Evolutionary conservation across 257 asterid species (phyloP).

Genomic region (Solanum boliviense): DNA sequence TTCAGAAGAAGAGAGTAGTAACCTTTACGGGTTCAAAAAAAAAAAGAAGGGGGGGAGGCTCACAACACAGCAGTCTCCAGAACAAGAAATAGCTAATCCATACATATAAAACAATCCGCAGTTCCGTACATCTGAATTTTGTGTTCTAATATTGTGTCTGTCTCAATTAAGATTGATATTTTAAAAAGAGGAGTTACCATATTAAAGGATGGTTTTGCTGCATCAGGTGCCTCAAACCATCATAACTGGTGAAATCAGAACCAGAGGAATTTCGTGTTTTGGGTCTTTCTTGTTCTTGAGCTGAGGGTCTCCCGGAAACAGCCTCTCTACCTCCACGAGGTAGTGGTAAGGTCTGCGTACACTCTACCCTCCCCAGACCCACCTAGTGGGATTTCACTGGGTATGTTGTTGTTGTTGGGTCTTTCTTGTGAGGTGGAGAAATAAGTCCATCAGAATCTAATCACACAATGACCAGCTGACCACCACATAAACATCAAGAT

Average conservation of each 20-base stretch:
- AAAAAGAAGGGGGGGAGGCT: neutral
- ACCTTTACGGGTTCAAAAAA: neutral
- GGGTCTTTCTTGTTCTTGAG: constrained; percentile 59
- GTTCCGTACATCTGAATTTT: neutral
- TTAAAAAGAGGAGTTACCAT: neutral
- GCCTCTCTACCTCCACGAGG: no score
- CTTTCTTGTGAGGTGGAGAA: constrained; percentile 70
- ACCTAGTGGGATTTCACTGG: no score
- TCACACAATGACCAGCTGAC: neutral
- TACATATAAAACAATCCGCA: neutral
- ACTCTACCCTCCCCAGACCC: no score
- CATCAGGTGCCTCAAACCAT: constrained; percentile 85
- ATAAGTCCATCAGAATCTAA: neutral
- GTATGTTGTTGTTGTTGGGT: no score
- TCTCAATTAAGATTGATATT: neutral
- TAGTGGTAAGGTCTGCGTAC: no score
- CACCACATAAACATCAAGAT: neutral
- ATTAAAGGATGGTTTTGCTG: constrained; percentile 30
- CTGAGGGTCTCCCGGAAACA: no score
- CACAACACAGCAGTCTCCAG: neutral
- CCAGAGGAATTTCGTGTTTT: constrained; percentile 81
- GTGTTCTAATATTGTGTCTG: neutral
- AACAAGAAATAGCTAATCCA: neutral
- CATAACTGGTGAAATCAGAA: constrained; percentile 75
- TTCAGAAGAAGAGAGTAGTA: neutral